Percentiles rank a stretch among this genome's conserved stretches.
Conservation (phyloP, 2,329 filamentous ascomycete species). For the Arachnopeziza araneosa region DNA sequence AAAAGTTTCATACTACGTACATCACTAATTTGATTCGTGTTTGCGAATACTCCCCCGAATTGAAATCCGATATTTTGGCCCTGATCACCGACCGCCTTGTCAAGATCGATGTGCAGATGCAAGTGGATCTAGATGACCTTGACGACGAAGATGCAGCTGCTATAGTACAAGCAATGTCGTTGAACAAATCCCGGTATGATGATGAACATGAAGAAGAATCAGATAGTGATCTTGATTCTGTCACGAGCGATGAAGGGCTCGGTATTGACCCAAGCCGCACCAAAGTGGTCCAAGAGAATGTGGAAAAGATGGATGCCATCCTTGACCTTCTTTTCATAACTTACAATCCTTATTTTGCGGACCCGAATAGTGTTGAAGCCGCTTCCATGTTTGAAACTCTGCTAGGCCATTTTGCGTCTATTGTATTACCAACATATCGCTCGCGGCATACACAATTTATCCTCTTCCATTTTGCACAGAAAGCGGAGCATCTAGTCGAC, state of each 20-base stretch:
- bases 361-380: constrained; percentile 62
- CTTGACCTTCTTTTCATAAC: constrained; percentile 83
- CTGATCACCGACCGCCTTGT: constrained; percentile 82
- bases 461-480: constrained; percentile 90
- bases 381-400: constrained; percentile 72
- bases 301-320: constrained; percentile 86
- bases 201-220: constrained; percentile 41
- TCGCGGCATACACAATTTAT: constrained; percentile 94
- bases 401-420: constrained; percentile 77
- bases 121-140: constrained; percentile 85
- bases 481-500: constrained; percentile 70
- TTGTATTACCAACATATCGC: constrained; percentile 85
- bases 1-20: constrained; percentile 78
- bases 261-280: constrained; percentile 59
- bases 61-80: constrained; percentile 75
- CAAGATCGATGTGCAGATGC: constrained; percentile 93
- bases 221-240: constrained; percentile 64
- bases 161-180: constrained; percentile 52
- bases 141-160: constrained; percentile 81
- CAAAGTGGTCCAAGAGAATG: constrained; percentile 70
- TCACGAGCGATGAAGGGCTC: constrained; percentile 62
- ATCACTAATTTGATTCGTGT: constrained; percentile 77
- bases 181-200: constrained; percentile 42
- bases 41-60: constrained; percentile 68
- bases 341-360: constrained; percentile 67